A percentile compares a stretch with the other conserved stretches of the same genome.
Evolutionary conservation across 352 stramenopile genomes (phyloP).

Genomic region (Phytophthora fragariae): DNA sequence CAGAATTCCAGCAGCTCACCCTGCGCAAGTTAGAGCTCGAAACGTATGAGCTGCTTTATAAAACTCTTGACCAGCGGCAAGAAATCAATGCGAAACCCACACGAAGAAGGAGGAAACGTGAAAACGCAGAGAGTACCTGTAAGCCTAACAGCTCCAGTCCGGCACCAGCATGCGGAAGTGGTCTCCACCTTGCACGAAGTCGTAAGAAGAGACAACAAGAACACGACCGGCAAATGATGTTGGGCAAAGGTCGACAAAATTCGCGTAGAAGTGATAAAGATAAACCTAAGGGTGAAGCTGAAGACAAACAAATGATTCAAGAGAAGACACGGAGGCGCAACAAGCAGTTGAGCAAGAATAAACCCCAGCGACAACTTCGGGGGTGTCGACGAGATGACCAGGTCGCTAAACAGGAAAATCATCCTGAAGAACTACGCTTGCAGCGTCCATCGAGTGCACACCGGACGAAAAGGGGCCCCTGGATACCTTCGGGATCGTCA

Average conservation of each 20-base stretch:
- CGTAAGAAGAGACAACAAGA: slow-evolving; percentile 39
- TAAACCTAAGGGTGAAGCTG: slow-evolving; percentile 3
- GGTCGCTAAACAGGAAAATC: slow-evolving; percentile 6
- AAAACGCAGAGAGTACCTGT: slow-evolving; percentile 12
- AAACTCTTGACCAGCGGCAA: slow-evolving; percentile 31
- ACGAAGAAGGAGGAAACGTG: slow-evolving; percentile 9
- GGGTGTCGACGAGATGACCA: not conserved
- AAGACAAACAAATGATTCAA: slow-evolving; percentile 14
- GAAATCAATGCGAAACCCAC: not conserved
- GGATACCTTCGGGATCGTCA: slow-evolving; percentile 15
- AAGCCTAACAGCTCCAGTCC: slow-evolving; percentile 3
- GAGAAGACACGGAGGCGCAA: slow-evolving; percentile 21
- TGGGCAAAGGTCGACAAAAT: slow-evolving; percentile 18
- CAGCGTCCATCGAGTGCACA: slow-evolving; percentile 15
- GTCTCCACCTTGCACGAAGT: slow-evolving; percentile 44
- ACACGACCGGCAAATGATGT: slow-evolving; percentile 37
- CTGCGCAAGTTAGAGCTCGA: slow-evolving; percentile 48
- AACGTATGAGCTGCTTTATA: slow-evolving; percentile 58
- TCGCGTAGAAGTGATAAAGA: slow-evolving; percentile 2
- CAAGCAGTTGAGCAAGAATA: slow-evolving; percentile 29
- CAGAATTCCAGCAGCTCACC: slow-evolving; percentile 46
- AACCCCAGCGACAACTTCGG: slow-evolving; percentile 11
- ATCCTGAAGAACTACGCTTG: not conserved
- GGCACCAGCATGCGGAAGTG: slow-evolving; percentile 42
- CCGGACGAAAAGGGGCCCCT: slow-evolving; percentile 13